Base-by-base conservation (phyloP, 2,329 filamentous ascomycete species). In the Ophiostoma piceae region DNA sequence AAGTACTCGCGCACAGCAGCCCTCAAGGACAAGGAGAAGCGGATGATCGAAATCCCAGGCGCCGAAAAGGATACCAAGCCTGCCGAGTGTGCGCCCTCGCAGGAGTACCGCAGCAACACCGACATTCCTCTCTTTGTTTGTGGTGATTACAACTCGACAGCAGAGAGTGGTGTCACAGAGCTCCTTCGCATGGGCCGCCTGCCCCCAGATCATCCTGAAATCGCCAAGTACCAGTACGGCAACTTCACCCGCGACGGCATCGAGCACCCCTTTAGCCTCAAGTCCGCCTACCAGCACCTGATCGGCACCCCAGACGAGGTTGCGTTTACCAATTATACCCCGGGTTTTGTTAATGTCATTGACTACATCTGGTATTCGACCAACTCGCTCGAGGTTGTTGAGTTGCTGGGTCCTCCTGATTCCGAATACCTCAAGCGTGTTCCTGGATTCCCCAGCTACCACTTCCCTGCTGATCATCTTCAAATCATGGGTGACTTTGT, bases 341-440 rank as follows among this genome's bases (percentile, higher is more conserved):
- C 95, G 0, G 88, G 88, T n/a, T 99, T 97, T 80, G 87, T 88
- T 68, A 94, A 93, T 72, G 92, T 96, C 70, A 91, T 99, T 74
- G 95, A 99, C 78, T 97, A 98, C 79, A 92, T 99, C 76, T 98
- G 94, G 93, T 99, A 96, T 80, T 94, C 93, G 70, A 94, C 92
- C 71, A 97, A 95, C 79, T 88, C 90, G 29, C 83, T 97, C 64
- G 91, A 95, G 77, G 91, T 96, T 32, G 89, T 92, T 22, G 90
- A 90, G 68, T 80, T 97, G 68, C 88, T 97, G 3, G 94, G 94
- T 39, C 91, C 94, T 62, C 92, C 96, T 2, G 94, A 97, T 78
- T 87, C 89, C 73, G 87, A 92, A 37, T 95, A 96, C 78, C 87
- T 97, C 71, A 90, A 92, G 78, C 87, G 90, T 68, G 92, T 97